These are phyloP conservation scores for Xanthoconium separans DNA, from an alignment of 1,284 basidiomycete genomes.

Conservation along the genomic window DNA sequence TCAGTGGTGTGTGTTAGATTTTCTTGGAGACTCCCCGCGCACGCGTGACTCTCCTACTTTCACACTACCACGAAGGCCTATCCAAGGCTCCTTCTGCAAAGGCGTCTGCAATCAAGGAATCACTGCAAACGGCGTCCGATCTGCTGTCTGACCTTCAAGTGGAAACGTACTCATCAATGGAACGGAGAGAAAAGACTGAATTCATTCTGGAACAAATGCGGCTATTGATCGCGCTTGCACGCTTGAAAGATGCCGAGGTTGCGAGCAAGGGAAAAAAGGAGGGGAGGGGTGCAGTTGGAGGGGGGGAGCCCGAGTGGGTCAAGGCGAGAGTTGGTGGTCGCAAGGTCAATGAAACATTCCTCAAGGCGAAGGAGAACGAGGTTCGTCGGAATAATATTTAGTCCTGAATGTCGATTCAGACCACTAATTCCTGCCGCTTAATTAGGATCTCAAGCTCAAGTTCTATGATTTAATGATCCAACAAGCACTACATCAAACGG, in stretches of 20 bases:
- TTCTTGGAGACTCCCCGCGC: constrained; percentile 97
- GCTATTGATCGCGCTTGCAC: constrained; percentile 71
- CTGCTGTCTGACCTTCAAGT: constrained; percentile 94
- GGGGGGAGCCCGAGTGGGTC: constrained; percentile 85
- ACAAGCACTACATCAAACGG: constrained; percentile 81
- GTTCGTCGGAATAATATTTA: constrained; percentile 42
- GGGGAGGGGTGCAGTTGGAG: constrained; percentile 58
- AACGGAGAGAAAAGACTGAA: constrained; percentile 96
- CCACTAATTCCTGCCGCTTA: constrained; percentile 6
- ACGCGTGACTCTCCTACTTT: constrained; percentile 84
- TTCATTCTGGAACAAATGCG: constrained; percentile 99
- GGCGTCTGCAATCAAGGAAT: constrained; percentile 54
- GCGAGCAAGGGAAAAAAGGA: constrained; percentile 51
- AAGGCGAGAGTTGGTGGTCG: constrained; percentile 89
- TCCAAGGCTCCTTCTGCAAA: constrained; percentile 42
- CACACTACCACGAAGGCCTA: constrained; percentile 80
- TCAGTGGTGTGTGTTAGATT: constrained; percentile 56
- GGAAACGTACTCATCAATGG: constrained; percentile 99
- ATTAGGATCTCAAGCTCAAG: constrained; percentile 90
- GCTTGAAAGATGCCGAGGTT: constrained; percentile 63
- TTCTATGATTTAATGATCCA: constrained; percentile 97
- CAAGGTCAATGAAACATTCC: constrained; percentile 93
- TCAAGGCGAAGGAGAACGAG: constrained; percentile 87
- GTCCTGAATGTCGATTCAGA: neutral
- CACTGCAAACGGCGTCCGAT: constrained; percentile 82